A percentile compares a stretch with the other conserved stretches of the same genome.
Conservation (phyloP, 148 eudicot species). For the Rhododendron williamsianum region DNA sequence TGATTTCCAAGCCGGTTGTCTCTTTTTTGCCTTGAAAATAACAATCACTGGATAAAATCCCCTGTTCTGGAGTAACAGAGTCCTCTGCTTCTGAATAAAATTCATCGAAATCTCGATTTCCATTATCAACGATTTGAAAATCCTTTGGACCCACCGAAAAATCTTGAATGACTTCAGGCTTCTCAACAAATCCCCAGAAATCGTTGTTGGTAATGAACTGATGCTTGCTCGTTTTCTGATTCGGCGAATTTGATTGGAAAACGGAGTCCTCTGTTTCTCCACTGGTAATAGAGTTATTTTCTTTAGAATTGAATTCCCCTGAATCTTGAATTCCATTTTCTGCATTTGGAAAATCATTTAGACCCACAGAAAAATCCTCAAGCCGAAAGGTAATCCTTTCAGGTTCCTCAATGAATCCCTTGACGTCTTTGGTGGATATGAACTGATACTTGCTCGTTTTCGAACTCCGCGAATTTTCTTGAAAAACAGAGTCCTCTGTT, state of each 20-base stretch:
- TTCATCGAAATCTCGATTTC: neutral
- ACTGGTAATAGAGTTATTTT: neutral
- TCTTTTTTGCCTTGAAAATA: slow-evolving; percentile 4
- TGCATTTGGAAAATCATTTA: slow-evolving; percentile 18
- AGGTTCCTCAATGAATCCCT: slow-evolving; percentile 52
- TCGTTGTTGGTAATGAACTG: neutral
- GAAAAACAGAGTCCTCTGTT: neutral
- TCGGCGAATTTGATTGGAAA: neutral
- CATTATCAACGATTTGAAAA: neutral
- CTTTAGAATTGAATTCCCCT: neutral
- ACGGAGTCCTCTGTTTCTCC: neutral
- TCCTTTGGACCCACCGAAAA: neutral
- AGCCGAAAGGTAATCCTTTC: slow-evolving; percentile 41
- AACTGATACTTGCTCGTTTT: slow-evolving; percentile 44
- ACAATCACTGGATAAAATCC: slow-evolving; percentile 6
- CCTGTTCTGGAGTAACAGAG: slow-evolving; percentile 2
- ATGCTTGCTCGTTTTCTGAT: neutral
- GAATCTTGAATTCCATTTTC: neutral
- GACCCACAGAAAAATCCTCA: slow-evolving; percentile 48
- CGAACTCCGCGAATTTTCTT: neutral
- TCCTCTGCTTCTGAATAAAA: neutral
- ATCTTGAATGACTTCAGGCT: neutral
- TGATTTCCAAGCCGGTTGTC: neutral
- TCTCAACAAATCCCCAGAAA: neutral
- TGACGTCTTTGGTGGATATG: slow-evolving; percentile 32